A percentile compares a stretch with the other conserved stretches of the same genome.
Conservation (phyloP, 176 grass and related monocot species). For the Oryza meridionalis region DNA sequence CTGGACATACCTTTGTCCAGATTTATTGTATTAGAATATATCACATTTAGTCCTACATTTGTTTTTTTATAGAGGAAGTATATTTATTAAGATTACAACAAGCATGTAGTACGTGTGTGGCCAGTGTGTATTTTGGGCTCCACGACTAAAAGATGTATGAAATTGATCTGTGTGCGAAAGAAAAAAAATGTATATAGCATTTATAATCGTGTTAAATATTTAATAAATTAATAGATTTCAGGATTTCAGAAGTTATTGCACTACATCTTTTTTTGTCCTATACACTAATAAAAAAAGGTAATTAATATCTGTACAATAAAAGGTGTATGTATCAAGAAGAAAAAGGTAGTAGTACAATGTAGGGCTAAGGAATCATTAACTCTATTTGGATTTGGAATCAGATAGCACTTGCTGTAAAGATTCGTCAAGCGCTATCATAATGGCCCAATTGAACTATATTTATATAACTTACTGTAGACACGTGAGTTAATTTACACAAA, state of each 20-base stretch:
- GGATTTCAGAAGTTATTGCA: not conserved
- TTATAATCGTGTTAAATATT: not conserved
- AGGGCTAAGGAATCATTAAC: slow-evolving; percentile 39
- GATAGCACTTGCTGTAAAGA: slow-evolving; percentile 36
- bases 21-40: too few species aligned
- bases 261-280: not conserved
- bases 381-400: slow-evolving; percentile 15
- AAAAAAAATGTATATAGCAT: too few species aligned
- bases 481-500: not conserved
- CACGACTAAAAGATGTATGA: not conserved
- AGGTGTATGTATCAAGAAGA: not conserved
- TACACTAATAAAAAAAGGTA: not conserved
- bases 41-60: too few species aligned
- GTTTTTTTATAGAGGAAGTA: too few species aligned
- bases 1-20: too few species aligned
- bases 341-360: slow-evolving; percentile 23
- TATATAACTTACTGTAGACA: not conserved
- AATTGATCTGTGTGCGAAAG: not conserved
- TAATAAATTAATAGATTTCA: not conserved
- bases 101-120: not conserved
- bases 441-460: not conserved
- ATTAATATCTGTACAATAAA: not conserved
- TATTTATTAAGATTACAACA: not conserved
- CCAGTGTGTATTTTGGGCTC: not conserved
- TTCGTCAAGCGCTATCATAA: slow-evolving; percentile 32